phyloP scores from a whole-genome alignment of 2,329 filamentous ascomycete genomes.

The Xylaria sp. region DNA sequence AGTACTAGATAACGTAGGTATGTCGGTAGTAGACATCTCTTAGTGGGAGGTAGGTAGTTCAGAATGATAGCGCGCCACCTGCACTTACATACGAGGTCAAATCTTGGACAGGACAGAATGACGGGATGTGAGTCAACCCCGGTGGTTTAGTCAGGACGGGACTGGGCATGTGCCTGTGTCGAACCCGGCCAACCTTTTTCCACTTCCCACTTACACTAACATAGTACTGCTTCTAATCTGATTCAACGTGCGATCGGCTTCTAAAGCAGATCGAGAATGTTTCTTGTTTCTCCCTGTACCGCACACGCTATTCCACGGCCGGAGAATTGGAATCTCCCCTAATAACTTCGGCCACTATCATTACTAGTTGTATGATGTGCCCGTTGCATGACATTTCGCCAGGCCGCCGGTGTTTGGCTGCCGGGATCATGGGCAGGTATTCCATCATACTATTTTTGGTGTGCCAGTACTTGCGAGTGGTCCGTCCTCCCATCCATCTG shows the following conservation, averaged over 20 bases:
- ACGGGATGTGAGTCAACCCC: slow-evolving; percentile 25
- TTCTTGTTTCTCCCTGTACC: background rate
- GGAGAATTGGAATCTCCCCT: slow-evolving; percentile 22
- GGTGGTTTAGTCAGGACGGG: slow-evolving; percentile 3
- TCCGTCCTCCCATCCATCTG: background rate
- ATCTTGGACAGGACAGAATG: background rate
- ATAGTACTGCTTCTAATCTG: too few relatives aligned
- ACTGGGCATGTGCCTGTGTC: slow-evolving; percentile 8
- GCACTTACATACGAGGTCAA: slow-evolving; percentile 15
- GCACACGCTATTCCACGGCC: background rate
- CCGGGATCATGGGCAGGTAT: background rate
- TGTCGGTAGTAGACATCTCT: background rate
- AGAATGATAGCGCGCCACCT: too few relatives aligned
- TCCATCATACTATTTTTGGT: background rate
- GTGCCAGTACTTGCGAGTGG: background rate
- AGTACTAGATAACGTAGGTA: too few relatives aligned
- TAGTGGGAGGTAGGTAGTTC: too few relatives aligned
- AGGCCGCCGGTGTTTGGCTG: slow-evolving; percentile 6
- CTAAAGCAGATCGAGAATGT: background rate
- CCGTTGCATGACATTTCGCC: slow-evolving; percentile 14
- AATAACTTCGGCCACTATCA: slow-evolving; percentile 18
- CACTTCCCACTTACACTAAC: too few relatives aligned
- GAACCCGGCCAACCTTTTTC: slow-evolving; percentile 17
- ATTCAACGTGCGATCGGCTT: background rate
- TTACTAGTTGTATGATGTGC: slow-evolving; percentile 21